These are phyloP conservation scores for Wilcoxina mikolae DNA, from an alignment of 495 filamentous ascomycete genomes.

Conservation along the genomic window DNA sequence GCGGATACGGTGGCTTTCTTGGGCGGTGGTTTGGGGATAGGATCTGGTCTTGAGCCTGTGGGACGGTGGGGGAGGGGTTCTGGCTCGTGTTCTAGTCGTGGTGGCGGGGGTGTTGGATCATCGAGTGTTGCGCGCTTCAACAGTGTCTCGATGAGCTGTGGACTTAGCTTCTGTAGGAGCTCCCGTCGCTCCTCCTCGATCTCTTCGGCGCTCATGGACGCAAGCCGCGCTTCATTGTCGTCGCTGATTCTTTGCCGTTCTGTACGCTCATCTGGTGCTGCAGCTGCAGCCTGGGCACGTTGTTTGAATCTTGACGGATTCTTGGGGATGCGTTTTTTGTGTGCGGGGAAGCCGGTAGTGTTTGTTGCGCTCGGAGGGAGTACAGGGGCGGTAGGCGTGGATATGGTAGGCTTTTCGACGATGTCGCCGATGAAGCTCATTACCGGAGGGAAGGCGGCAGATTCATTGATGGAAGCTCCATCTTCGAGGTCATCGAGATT, in stretches of 20 bases:
- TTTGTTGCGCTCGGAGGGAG: constrained; percentile 46
- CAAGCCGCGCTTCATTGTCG: constrained; percentile 62
- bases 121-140: constrained; percentile 68
- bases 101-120: constrained; percentile 31
- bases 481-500: constrained; percentile 35
- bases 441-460: constrained; percentile 20
- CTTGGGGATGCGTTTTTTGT: constrained; percentile 51
- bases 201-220: constrained; percentile 64
- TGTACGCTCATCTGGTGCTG: constrained; percentile 30
- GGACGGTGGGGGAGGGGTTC: constrained; percentile 13
- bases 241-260: constrained; percentile 59
- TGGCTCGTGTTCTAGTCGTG: constrained; percentile 8
- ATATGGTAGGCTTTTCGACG: constrained; percentile 48
- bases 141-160: constrained; percentile 57
- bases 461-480: constrained; percentile 13
- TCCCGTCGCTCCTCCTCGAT: constrained; percentile 66
- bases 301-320: constrained; percentile 64
- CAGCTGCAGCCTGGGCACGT: constrained; percentile 34
- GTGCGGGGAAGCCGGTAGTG: constrained; percentile 68
- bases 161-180: constrained; percentile 51
- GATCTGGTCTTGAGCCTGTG: background rate
- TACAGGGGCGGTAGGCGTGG: constrained; percentile 43
- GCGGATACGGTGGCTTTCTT: background rate
- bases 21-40: constrained; percentile 1
- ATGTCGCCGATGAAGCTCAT: constrained; percentile 57